Evolutionary conservation across 495 filamentous ascomycete genomes (phyloP), one percentile per base, ranked within the genome.

Genomic region (Xylaria curta): DNA sequence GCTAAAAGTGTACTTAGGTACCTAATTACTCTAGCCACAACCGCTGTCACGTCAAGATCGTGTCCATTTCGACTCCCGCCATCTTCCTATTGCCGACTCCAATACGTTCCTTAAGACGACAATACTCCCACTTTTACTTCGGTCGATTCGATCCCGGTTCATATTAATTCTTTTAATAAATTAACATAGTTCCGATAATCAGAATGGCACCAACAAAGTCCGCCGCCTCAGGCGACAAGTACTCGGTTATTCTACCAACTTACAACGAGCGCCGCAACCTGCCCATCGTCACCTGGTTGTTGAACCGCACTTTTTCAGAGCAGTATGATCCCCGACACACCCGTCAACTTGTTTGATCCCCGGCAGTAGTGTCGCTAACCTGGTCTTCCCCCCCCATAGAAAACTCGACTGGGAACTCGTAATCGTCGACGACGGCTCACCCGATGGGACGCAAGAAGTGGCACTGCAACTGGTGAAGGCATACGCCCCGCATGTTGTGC

Each of bases 201-300:
- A 62, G 44, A 62, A 82, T 83, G 81, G 81, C 82, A 67, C 74
- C 81, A 68, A 75, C 71, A 36, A 80, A 82, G 76, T 74, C 75
- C 24, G 67, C 75, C 66, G 66, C 74, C 47, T 75, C 75, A 7
- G 81, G 85, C 75, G 84, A 94, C 89, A 95, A 97, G 82, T 99
- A 97, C 88, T 95, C 95, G 72, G 91, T 98, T 81, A 94, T 98
- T 80, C 89, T 99, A 69, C 96, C 96, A 53, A 99, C 96, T 73
- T 99, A 97, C 88, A 98, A 99, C 78, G 97, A 99, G 87, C 93
- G 96, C 80, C 90, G 89, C 75, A 99, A 99, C 86, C 89, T 99
- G 76, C 96, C 97, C 77, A 94, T 98, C 78, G 94, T 98, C 81
- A 89, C 89, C 79, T 98, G 93, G 93, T 89, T 98, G 75, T 89